Evolutionary conservation across 768 basidiomycete species (phyloP), one percentile per base, ranked within the genome.

Genomic region (Daedalea quercina): DNA sequence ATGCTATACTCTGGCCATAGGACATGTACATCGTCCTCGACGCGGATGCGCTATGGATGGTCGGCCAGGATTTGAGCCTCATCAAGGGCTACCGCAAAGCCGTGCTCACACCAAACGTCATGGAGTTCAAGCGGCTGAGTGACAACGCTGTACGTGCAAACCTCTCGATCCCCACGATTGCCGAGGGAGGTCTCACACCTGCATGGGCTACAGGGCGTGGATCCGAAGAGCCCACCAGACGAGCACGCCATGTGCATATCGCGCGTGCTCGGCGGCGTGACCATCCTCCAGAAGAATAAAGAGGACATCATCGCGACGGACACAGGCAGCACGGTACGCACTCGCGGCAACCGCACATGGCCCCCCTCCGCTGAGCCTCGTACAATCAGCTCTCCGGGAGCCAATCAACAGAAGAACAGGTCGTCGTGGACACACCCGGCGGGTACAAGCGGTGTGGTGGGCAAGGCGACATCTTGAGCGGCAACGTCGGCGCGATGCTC

Each of bases 381-480:
- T 40, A 15, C 37, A 7, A 6, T 2, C 37, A 58, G 57, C 54
- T 60, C 12, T 33, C 48, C 20, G 57, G 56, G 17, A 53, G 54
- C 26, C 61, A 65, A 56, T 57, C 50, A 20, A 75, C 72, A 35
- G 74, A 77, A 35, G 73, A 74, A 52, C 83, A 87, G 61, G 78
- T 80, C 3, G 69, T 93, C 3, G 82, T 88, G 25, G 83, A 87
- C 57, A 70, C 76, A 0, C 70, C 80, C 50, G 96, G 96, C 1
- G 94, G 95, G 1, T 60, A 90, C 60, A 95, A 95, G 71, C 74
- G 96, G 51, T 94, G 92, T 61, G 95, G 96, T 12, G 96, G 96
- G 1, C 96, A 98, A 66, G 96, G 96, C 0, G 96, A 99, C 69
- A 83, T 99, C 34, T 67, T 98, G 51, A 88, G 86, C 60, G 96